Conservation (phyloP, 257 asterid species). For the Ocimum tenuiflorum region DNA sequence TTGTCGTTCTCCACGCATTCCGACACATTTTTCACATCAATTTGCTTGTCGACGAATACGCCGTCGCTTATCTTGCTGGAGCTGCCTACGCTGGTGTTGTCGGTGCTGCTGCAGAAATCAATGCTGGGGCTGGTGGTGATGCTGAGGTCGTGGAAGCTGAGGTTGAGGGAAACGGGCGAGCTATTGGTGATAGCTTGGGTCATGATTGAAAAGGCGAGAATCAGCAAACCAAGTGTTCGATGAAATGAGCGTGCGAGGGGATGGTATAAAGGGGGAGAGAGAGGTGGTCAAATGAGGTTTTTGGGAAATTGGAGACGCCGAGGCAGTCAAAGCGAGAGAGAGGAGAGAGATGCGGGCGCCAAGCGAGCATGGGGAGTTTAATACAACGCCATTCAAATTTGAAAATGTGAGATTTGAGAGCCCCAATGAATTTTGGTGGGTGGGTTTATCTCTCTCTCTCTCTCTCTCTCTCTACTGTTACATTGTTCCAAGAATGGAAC, state of each 20-base stretch:
- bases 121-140: conserved; percentile 38
- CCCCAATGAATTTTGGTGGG: conserved; percentile 42
- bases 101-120: conserved; percentile 43
- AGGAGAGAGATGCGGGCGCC: conserved; percentile 58
- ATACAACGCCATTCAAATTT: conserved; percentile 58
- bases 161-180: conserved; percentile 29
- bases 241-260: conserved; percentile 31
- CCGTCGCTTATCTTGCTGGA: conserved; percentile 28
- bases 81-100: conserved; percentile 25
- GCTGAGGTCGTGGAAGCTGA: conserved; percentile 45
- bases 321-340: conserved; percentile 66
- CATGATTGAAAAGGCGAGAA: conserved; percentile 31
- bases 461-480: conserved; percentile 11
- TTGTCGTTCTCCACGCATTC: background rate
- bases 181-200: conserved; percentile 17
- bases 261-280: conserved; percentile 27
- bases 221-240: conserved; percentile 23
- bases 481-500: conserved; percentile 33
- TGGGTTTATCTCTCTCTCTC: conserved; percentile 15
- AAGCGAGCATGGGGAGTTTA: conserved; percentile 29
- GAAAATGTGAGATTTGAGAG: conserved; percentile 35
- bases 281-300: conserved; percentile 52
- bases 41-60: conserved; percentile 34
- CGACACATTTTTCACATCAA: conserved; percentile 18
- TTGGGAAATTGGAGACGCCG: conserved; percentile 46